Evolutionary conservation across 2,329 filamentous ascomycete species (phyloP).

Genomic region (Seiridium cupressi): DNA sequence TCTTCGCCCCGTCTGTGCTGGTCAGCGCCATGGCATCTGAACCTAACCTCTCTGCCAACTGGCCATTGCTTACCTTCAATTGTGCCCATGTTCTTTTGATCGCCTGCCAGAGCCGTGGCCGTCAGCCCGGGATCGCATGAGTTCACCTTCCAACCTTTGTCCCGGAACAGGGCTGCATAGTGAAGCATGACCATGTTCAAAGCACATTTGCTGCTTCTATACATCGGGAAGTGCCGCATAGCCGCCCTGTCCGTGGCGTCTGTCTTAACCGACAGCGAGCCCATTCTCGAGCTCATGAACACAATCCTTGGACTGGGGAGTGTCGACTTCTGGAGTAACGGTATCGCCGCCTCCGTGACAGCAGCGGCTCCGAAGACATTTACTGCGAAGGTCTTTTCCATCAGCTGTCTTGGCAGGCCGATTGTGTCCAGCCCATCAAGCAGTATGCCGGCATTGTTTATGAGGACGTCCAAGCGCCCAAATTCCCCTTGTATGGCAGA

Average conservation of each 20-base stretch:
- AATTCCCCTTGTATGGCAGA: conserved; percentile 15
- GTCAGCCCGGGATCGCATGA: conserved; percentile 32
- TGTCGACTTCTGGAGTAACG: conserved; percentile 25
- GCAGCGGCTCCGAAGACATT: conserved; percentile 33
- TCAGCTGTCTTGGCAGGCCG: conserved; percentile 28
- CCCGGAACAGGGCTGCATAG: conserved; percentile 28
- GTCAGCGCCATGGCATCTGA: background rate
- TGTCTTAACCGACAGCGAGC: conserved; percentile 24
- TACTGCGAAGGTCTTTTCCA: conserved; percentile 33
- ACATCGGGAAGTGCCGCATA: conserved; percentile 29
- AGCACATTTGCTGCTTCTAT: conserved; percentile 40
- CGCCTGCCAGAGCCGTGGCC: conserved; percentile 16
- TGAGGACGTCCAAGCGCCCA: conserved; percentile 31
- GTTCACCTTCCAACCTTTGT: conserved; percentile 31
- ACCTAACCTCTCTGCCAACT: too few species aligned
- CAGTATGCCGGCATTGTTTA: conserved; percentile 33
- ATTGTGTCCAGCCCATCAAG: conserved; percentile 18
- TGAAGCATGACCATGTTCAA: conserved; percentile 37
- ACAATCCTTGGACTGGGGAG: conserved; percentile 29
- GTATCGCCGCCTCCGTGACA: conserved; percentile 25
- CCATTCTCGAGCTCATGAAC: conserved; percentile 36
- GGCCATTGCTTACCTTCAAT: conserved; percentile 6
- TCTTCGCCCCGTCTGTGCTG: background rate
- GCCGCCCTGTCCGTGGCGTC: conserved; percentile 25
- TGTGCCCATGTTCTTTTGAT: conserved; percentile 21